Base-by-base conservation (phyloP, 148 eudicot species). In the Bassia scoparia region DNA sequence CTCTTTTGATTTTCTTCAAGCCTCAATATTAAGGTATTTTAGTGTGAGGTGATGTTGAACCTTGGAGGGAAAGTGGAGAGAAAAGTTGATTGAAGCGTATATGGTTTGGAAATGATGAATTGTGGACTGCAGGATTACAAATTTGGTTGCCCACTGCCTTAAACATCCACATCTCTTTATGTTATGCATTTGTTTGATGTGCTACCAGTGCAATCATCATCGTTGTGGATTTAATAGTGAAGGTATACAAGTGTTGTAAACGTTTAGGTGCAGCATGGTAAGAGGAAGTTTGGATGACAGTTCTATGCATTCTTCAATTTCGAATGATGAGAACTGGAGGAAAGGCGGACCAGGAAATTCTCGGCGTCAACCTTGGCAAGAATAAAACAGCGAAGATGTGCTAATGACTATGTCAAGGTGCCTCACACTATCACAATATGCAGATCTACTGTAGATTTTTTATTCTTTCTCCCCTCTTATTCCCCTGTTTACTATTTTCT, bases 361-460 rank as follows among this genome's bases (percentile, higher is more conserved):
- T 95, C 65, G 99, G 99, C 41, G 99, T 95, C 27, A 95, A 95
- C 78, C 92, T 95, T 61, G 99, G 99, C 78, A 95, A 95, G 79
- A 95, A 95, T 71, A 95, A 95, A 81, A 81, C 24, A 95, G 96
- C 70, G 97, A 95, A 86, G 99, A 95, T 90, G 97, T 46, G 94
- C 94, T 44, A 81, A 88, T 56, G 99, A 95, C 88, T 95, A 95
- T 83, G 99, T 95, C 99, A 92, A 85, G 99, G 99, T 75, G 99
- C 92, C 99, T 92, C 83, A 95, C 99, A 27, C 83, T 95, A 76
- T 95, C 99, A 23, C 99, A 92, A 77, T 95, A 95, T 86, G 99
- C 99, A 48, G 99, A 95, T 83, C 92, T 92, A 86, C 87, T 95
- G 99, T 95, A 86, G 21, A 61, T 63, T 69, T 48, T 62, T 35